These are phyloP conservation scores for Plasmodium cynomolgi DNA, from an alignment of 169 alveolate genomes.

Conservation along the genomic window DNA sequence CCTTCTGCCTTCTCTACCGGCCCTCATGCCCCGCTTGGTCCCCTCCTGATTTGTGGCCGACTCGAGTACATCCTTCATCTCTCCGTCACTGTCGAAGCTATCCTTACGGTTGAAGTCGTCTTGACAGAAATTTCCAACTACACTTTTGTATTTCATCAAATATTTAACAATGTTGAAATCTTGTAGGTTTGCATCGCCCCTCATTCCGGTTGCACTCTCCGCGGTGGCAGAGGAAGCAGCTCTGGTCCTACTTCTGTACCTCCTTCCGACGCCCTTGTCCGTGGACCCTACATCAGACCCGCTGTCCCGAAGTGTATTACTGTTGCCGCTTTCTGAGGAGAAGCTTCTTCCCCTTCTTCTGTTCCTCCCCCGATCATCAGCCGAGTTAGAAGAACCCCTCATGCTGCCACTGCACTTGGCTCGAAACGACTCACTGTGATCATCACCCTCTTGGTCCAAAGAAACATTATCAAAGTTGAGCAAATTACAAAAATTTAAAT, in stretches of 20 bases:
- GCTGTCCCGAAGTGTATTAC: not conserved
- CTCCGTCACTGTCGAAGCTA: constrained; percentile 27
- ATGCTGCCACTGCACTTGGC: not conserved
- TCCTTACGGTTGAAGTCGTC: constrained; percentile 25
- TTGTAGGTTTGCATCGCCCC: not conserved
- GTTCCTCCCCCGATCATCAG: not conserved
- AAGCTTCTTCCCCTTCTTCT: not conserved
- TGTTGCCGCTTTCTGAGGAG: not conserved
- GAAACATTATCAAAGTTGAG: constrained; percentile 20
- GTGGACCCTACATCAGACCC: not conserved
- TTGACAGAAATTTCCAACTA: constrained; percentile 33
- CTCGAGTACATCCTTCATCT: not conserved
- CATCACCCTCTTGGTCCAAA: not conserved
- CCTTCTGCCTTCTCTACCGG: not conserved
- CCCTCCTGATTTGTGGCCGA: not conserved
- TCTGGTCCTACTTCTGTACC: not conserved
- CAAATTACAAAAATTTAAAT: constrained; percentile 48
- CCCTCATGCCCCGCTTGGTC: not conserved
- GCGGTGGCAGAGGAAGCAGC: not conserved
- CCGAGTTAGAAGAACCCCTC: not conserved
- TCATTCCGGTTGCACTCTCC: not conserved
- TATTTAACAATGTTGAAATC: constrained; percentile 49
- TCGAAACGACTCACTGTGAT: not conserved
- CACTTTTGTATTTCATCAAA: constrained; percentile 43
- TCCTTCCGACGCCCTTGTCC: not conserved